phyloP scores from a whole-genome alignment of 768 basidiomycete genomes.

The Pisolithus marmoratus region DNA sequence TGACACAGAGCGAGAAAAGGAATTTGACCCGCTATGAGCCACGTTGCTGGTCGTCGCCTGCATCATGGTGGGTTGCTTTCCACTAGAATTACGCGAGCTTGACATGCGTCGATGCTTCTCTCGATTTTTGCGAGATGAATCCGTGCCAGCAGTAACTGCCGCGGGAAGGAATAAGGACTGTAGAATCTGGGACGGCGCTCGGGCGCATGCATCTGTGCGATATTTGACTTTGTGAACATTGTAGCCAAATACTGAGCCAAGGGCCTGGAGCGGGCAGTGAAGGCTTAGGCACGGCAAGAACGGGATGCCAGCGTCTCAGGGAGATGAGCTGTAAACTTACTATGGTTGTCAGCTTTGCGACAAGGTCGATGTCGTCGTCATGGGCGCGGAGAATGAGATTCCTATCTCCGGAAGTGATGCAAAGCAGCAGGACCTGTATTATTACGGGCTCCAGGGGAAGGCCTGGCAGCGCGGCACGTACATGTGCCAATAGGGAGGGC shows the following conservation, averaged over 20 bases:
- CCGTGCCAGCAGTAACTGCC: conserved; percentile 9
- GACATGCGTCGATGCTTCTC: conserved; percentile 14
- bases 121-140: conserved; percentile 13
- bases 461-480: conserved; percentile 39
- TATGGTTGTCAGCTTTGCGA: conserved; percentile 51
- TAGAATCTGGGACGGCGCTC: conserved; percentile 26
- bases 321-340: conserved; percentile 30
- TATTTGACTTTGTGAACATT: conserved; percentile 53
- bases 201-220: conserved; percentile 16
- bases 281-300: conserved; percentile 3
- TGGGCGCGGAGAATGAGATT: conserved; percentile 60
- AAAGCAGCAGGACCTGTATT: conserved; percentile 61
- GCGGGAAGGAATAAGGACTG: conserved; percentile 33
- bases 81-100: conserved; percentile 14
- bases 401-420: conserved; percentile 55
- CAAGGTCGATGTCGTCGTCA: conserved; percentile 58
- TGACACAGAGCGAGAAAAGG: conserved; percentile 18
- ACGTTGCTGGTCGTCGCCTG: conserved; percentile 15
- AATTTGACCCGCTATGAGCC: conserved; percentile 21
- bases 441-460: conserved; percentile 59
- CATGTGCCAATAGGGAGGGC: conserved; percentile 41
- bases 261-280: conserved; percentile 37
- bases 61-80: conserved; percentile 12
- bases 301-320: background rate
- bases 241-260: conserved; percentile 55